phyloP scores from a whole-genome alignment of 2,329 filamentous ascomycete species.

The Nemania bipapillata region DNA sequence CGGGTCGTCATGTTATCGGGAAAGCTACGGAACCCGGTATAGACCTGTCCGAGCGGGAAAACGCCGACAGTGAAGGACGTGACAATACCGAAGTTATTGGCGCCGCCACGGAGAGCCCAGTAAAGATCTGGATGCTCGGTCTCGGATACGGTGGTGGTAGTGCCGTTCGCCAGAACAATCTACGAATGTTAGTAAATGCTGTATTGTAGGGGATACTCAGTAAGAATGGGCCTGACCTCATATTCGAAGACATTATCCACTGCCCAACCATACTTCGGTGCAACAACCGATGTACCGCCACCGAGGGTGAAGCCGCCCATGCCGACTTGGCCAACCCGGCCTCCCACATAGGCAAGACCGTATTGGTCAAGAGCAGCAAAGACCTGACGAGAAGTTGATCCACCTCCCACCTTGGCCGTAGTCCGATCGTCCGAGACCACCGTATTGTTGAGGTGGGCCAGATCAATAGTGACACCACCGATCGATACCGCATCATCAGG shows the following conservation, averaged over 20 bases:
- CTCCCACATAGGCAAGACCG: conserved; percentile 32
- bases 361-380: conserved; percentile 35
- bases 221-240: conserved; percentile 4
- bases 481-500: conserved; percentile 50
- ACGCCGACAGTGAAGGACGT: conserved; percentile 5
- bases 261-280: conserved; percentile 23
- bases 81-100: conserved; percentile 13
- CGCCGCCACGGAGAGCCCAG: conserved; percentile 8
- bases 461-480: conserved; percentile 51
- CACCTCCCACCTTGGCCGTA: conserved; percentile 24
- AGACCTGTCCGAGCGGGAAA: conserved; percentile 18
- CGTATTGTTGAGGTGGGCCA: conserved; percentile 48
- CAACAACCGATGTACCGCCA: conserved; percentile 29
- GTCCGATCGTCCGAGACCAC: conserved; percentile 42
- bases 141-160: background rate
- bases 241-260: conserved; percentile 13
- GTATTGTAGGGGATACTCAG: background rate
- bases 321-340: conserved; percentile 31
- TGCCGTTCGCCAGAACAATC: conserved; percentile 1
- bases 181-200: background rate
- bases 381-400: conserved; percentile 26
- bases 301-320: conserved; percentile 32
- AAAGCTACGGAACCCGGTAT: conserved; percentile 14
- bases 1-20: conserved; percentile 9
- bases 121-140: background rate